phyloP scores from a whole-genome alignment of 805 yeast genomes.

The Cyberlindnera galapagoensis region DNA sequence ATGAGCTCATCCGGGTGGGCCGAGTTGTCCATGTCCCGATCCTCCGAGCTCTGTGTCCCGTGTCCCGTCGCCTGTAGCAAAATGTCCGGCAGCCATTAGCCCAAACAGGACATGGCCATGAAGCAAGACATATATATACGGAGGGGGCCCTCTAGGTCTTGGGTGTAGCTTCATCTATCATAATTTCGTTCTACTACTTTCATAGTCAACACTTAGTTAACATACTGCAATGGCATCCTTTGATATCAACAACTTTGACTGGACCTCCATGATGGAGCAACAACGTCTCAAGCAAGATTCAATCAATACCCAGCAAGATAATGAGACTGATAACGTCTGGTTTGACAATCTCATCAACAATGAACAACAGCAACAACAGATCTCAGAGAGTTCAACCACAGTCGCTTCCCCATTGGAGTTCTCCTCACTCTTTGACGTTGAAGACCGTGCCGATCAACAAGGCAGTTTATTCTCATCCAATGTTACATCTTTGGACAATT shows the following conservation, averaged over 20 bases:
- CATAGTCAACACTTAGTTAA: too few species aligned
- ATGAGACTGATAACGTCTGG: slow-evolving; percentile 18
- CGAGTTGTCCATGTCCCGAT: too few species aligned
- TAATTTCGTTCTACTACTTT: too few species aligned
- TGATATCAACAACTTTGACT: slow-evolving; percentile 20
- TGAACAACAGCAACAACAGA: slow-evolving; percentile 6
- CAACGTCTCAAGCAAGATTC: slow-evolving; percentile 8
- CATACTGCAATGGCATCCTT: slow-evolving; percentile 18
- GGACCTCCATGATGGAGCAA: slow-evolving; percentile 19
- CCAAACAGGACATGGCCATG: too few species aligned
- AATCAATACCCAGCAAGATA: slow-evolving; percentile 8
- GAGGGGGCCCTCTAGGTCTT: too few species aligned
- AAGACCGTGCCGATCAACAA: slow-evolving; percentile 5
- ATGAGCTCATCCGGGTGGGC: too few species aligned
- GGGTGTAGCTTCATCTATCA: too few species aligned
- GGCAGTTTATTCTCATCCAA: slow-evolving; percentile 22
- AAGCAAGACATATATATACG: too few species aligned
- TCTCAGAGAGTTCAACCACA: slow-evolving; percentile 10
- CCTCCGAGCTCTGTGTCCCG: too few species aligned
- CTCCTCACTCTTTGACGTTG: slow-evolving; percentile 22
- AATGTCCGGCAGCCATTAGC: too few species aligned
- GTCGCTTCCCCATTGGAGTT: slow-evolving; percentile 23
- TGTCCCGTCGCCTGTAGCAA: too few species aligned
- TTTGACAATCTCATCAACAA: slow-evolving; percentile 18
- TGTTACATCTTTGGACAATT: slow-evolving; percentile 23